phyloP scores from a whole-genome alignment of 179 eudicot genomes.

The Drosera spatulata region DNA sequence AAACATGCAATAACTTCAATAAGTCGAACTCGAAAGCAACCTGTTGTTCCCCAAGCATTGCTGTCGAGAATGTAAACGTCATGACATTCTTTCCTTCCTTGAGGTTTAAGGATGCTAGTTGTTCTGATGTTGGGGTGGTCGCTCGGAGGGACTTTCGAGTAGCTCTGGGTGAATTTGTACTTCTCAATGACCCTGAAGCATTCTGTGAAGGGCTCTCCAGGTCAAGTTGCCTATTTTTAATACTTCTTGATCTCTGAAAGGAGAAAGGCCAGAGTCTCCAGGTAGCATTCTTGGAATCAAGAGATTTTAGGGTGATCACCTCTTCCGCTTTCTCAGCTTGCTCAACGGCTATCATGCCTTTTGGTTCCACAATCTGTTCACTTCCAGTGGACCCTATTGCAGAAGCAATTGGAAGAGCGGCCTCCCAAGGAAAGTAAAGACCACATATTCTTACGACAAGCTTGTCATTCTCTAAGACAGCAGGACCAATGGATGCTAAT shows the following conservation, averaged over 20 bases:
- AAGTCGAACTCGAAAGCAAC: slow-evolving; percentile 17
- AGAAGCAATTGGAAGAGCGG: slow-evolving; percentile 32
- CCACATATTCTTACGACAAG: slow-evolving; percentile 41
- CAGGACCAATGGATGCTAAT: slow-evolving; percentile 20
- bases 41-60: slow-evolving; percentile 79
- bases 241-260: slow-evolving; percentile 39
- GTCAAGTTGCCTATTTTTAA: slow-evolving; percentile 17
- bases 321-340: slow-evolving; percentile 20
- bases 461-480: slow-evolving; percentile 21
- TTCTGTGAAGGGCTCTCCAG: slow-evolving; percentile 15
- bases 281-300: slow-evolving; percentile 31
- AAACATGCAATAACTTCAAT: background rate
- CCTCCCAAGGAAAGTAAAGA: slow-evolving; percentile 42
- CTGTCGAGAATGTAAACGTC: slow-evolving; percentile 71
- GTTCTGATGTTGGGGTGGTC: slow-evolving; percentile 72
- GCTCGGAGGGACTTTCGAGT: slow-evolving; percentile 37
- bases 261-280: slow-evolving; percentile 68
- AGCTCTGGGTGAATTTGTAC: slow-evolving; percentile 18
- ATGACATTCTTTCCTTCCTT: slow-evolving; percentile 71
- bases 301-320: slow-evolving; percentile 22
- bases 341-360: slow-evolving; percentile 30
- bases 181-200: slow-evolving; percentile 8
- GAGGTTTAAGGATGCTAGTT: slow-evolving; percentile 74
- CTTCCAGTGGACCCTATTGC: slow-evolving; percentile 22
- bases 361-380: slow-evolving; percentile 26